phyloP scores from a whole-genome alignment of 495 filamentous ascomycete genomes.

The Lichenothelia convexa region DNA sequence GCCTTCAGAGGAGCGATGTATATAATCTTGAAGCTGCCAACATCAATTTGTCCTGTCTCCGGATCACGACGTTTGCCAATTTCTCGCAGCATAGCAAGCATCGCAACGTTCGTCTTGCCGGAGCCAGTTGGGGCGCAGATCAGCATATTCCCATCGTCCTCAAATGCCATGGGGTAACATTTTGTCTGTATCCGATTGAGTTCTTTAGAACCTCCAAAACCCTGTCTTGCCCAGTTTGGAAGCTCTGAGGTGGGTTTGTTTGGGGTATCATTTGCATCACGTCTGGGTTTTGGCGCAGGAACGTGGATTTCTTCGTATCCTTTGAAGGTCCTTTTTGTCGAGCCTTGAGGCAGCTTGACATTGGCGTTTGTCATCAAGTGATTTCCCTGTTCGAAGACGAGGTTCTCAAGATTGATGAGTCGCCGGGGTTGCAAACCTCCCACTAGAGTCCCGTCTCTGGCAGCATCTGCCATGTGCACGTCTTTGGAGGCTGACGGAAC shows the following conservation, averaged over 20 bases:
- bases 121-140: conserved; percentile 94
- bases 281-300: conserved; percentile 68
- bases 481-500: conserved; percentile 30
- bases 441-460: conserved; percentile 46
- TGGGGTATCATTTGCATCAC: conserved; percentile 57
- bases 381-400: conserved; percentile 94
- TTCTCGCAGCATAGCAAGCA: conserved; percentile 90
- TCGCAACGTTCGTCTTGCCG: conserved; percentile 97
- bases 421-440: conserved; percentile 78
- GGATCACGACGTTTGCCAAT: conserved; percentile 89
- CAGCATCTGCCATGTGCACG: conserved; percentile 26
- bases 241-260: conserved; percentile 68
- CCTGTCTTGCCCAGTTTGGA: conserved; percentile 76
- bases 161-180: conserved; percentile 80
- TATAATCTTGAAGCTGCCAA: conserved; percentile 94
- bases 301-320: conserved; percentile 98
- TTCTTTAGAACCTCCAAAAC: conserved; percentile 63
- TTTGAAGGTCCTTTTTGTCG: conserved; percentile 86
- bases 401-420: conserved; percentile 82
- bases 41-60: conserved; percentile 68
- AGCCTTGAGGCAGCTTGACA: conserved; percentile 86
- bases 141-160: conserved; percentile 92
- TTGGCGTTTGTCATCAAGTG: conserved; percentile 97
- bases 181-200: conserved; percentile 91
- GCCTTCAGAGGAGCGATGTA: conserved; percentile 92